These are phyloP conservation scores for Aspergillus nomiae DNA, from an alignment of 2,329 filamentous ascomycete genomes.

Conservation along the genomic window DNA sequence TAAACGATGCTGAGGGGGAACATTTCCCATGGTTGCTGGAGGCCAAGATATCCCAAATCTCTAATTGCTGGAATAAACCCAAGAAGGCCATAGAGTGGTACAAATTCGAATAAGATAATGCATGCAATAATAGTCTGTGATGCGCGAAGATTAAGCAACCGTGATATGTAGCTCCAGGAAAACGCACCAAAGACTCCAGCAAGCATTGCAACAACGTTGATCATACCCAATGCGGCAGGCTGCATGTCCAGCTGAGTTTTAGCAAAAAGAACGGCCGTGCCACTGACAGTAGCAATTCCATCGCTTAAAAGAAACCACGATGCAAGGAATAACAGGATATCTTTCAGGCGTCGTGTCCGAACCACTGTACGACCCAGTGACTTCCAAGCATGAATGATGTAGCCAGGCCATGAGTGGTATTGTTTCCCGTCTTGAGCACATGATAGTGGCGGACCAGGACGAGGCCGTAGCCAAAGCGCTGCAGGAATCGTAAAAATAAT, in stretches of 20 bases:
- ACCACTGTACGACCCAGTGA: slow-evolving; percentile 79
- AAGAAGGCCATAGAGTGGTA: slow-evolving; percentile 86
- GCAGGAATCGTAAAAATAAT: slow-evolving; percentile 85
- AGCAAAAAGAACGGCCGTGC: slow-evolving; percentile 91
- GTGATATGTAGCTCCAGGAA: slow-evolving; percentile 80
- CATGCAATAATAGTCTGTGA: slow-evolving; percentile 91
- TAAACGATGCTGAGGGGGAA: slow-evolving; percentile 89
- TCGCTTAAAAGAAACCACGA: slow-evolving; percentile 96
- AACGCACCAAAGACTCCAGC: slow-evolving; percentile 86
- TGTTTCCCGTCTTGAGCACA: slow-evolving; percentile 37
- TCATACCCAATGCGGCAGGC: slow-evolving; percentile 82
- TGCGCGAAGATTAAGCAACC: slow-evolving; percentile 68
- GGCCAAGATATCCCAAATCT: slow-evolving; percentile 72
- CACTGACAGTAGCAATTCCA: slow-evolving; percentile 89
- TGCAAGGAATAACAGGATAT: slow-evolving; percentile 80
- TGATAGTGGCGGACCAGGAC: slow-evolving; percentile 80
- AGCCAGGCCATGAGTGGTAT: slow-evolving; percentile 64
- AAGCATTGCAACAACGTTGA: slow-evolving; percentile 87
- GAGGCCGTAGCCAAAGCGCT: slow-evolving; percentile 80
- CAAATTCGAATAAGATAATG: slow-evolving; percentile 85
- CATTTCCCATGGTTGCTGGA: slow-evolving; percentile 98
- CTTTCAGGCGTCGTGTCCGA: slow-evolving; percentile 71
- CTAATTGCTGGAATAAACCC: slow-evolving; percentile 83
- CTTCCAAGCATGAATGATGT: slow-evolving; percentile 82
- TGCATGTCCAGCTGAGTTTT: slow-evolving; percentile 92